phyloP scores from a whole-genome alignment of 2,329 filamentous ascomycete genomes.

The Chalara sp. region DNA sequence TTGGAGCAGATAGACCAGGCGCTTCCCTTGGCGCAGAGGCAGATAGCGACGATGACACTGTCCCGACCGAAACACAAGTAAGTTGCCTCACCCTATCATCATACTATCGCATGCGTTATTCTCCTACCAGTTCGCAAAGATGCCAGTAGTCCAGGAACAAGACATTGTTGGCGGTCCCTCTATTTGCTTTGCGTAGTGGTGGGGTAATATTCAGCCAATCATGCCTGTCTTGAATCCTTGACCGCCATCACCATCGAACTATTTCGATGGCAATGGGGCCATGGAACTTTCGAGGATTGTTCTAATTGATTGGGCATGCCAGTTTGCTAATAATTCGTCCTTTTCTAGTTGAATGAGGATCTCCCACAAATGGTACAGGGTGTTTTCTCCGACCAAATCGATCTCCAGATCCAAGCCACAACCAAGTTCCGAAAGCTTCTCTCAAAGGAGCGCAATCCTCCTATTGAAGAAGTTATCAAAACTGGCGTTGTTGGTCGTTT shows the following conservation, averaged over 20 bases:
- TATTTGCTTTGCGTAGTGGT: slow-evolving; percentile 26
- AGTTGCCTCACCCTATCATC: slow-evolving; percentile 26
- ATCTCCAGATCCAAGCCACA: slow-evolving; percentile 92
- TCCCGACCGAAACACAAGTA: slow-evolving; percentile 95
- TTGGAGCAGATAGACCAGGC: slow-evolving; percentile 62
- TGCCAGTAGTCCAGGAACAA: background rate
- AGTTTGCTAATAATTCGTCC: slow-evolving; percentile 12
- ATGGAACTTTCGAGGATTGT: background rate
- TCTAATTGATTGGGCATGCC: background rate
- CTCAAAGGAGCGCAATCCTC: slow-evolving; percentile 97
- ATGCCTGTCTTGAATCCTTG: slow-evolving; percentile 13
- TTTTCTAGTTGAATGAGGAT: slow-evolving; percentile 80
- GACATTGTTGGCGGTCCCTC: slow-evolving; percentile 1
- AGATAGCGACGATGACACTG: slow-evolving; percentile 96
- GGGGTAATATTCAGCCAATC: slow-evolving; percentile 11
- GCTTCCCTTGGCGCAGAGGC: slow-evolving; percentile 80
- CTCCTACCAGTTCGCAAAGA: too few relatives aligned
- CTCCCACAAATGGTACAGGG: slow-evolving; percentile 97
- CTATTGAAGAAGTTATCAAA: slow-evolving; percentile 98
- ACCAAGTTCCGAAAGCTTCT: slow-evolving; percentile 98
- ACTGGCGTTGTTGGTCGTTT: slow-evolving; percentile 96
- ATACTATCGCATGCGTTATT: too few relatives aligned
- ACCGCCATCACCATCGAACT: slow-evolving; percentile 2
- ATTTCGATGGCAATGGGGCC: too few relatives aligned
- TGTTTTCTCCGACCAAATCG: slow-evolving; percentile 98